These are phyloP conservation scores for Mollisiaceae sp. DNA, from an alignment of 2,329 filamentous ascomycete species.

Conservation along the genomic window DNA sequence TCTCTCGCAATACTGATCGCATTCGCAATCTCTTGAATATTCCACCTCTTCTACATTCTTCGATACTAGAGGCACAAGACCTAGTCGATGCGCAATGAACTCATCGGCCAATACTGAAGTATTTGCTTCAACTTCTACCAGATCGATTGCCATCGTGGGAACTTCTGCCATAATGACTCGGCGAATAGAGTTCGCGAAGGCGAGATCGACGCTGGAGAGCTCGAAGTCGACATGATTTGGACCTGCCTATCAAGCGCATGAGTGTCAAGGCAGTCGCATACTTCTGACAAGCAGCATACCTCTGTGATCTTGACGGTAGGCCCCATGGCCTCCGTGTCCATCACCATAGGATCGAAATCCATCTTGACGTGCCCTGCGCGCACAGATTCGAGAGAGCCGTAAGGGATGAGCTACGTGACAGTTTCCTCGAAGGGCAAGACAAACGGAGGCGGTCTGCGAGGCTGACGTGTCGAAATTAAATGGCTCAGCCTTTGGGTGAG, in stretches of 20 bases:
- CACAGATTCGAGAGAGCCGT: conserved; percentile 14
- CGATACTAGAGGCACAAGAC: conserved; percentile 85
- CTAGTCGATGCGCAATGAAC: conserved; percentile 90
- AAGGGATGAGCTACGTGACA: conserved; percentile 12
- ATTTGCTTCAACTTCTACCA: conserved; percentile 91
- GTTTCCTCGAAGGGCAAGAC: conserved; percentile 6
- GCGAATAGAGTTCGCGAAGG: conserved; percentile 91
- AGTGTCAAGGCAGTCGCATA: conserved; percentile 24
- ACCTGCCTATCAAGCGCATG: conserved; percentile 65
- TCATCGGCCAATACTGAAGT: conserved; percentile 96
- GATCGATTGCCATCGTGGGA: conserved; percentile 91
- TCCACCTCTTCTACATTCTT: conserved; percentile 82
- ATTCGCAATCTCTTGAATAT: conserved; percentile 94
- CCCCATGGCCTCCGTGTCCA: conserved; percentile 51
- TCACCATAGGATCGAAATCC: conserved; percentile 52
- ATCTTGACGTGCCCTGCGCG: conserved; percentile 42
- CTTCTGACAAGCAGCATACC: conserved; percentile 37
- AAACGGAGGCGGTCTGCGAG: conserved; percentile 29
- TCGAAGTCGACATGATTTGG: conserved; percentile 86
- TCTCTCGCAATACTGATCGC: conserved; percentile 91
- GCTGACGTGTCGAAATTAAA: conserved; percentile 28
- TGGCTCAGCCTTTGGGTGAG: conserved; percentile 25
- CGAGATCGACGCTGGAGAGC: conserved; percentile 84
- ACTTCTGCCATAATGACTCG: conserved; percentile 93
- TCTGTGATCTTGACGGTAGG: conserved; percentile 53